Evolutionary conservation across 306 rosid genomes (phyloP).

Genomic region (Vicia sativa): DNA sequence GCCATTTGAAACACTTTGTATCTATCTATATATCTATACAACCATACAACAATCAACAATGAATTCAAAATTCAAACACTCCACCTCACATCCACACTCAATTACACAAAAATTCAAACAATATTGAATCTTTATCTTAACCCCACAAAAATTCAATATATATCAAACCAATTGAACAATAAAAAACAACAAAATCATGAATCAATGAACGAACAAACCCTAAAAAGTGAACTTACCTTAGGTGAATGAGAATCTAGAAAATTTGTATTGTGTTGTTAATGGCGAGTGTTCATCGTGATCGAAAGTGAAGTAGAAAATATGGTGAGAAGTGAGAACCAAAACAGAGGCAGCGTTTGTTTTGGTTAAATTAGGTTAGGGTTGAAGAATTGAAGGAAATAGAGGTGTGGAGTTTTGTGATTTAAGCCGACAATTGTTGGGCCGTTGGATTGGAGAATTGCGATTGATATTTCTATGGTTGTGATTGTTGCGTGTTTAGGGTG

Average conservation of each 20-base stretch:
- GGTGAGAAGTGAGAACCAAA: not conserved
- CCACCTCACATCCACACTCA: too few relatives aligned
- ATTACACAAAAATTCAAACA: not conserved
- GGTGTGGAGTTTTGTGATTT: not conserved
- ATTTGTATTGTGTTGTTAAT: not conserved
- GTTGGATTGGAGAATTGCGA: not conserved
- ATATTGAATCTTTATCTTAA: not conserved
- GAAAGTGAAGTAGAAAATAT: not conserved
- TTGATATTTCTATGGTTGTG: not conserved
- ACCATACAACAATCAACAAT: not conserved
- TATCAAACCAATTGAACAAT: not conserved
- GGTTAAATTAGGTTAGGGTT: slow-evolving; percentile 39
- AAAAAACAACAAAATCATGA: not conserved
- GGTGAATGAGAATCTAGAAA: slow-evolving; percentile 1
- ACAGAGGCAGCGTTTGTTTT: slow-evolving; percentile 32
- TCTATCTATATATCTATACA: slow-evolving; percentile 42
- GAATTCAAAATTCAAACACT: not conserved
- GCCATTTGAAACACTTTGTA: slow-evolving; percentile 46
- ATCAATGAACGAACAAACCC: slow-evolving; percentile 33
- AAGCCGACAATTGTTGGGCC: slow-evolving; percentile 12
- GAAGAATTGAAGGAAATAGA: not conserved
- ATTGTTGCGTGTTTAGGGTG: not conserved
- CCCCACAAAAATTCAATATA: not conserved
- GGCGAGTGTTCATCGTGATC: slow-evolving; percentile 2
- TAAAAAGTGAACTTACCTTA: slow-evolving; percentile 11